Evolutionary conservation across 257 asterid genomes (phyloP).

Genomic region (Nicotiana noctiflora): DNA sequence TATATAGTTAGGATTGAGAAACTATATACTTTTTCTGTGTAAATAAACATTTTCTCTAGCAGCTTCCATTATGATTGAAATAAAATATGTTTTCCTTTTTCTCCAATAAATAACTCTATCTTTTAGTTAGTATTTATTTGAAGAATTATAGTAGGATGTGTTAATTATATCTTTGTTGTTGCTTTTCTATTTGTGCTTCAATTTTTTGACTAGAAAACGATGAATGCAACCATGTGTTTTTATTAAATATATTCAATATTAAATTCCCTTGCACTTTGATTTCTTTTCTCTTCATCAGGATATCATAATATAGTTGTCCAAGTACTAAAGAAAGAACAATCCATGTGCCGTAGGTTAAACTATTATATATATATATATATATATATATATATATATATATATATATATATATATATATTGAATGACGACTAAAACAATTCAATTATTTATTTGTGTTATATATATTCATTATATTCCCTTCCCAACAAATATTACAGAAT

Average conservation of each 20-base stretch:
- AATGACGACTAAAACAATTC: background rate
- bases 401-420: background rate
- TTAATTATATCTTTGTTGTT: background rate
- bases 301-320: background rate
- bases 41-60: conserved; percentile 7
- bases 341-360: background rate
- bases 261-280: background rate
- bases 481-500: background rate
- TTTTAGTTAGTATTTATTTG: background rate
- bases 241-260: background rate
- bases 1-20: conserved; percentile 1
- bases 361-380: background rate
- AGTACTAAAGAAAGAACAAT: background rate
- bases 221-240: background rate
- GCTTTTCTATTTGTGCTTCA: background rate
- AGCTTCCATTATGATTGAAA: conserved; percentile 3
- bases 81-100: conserved; percentile 2
- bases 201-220: background rate
- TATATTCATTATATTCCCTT: background rate
- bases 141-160: background rate
- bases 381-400: too few relatives aligned
- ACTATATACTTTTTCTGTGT: conserved; percentile 1
- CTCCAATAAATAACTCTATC: conserved; percentile 1
- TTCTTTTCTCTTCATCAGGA: background rate
- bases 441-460: background rate